Conservation (phyloP, 2,329 filamentous ascomycete species). For the Onygenales sp. region DNA sequence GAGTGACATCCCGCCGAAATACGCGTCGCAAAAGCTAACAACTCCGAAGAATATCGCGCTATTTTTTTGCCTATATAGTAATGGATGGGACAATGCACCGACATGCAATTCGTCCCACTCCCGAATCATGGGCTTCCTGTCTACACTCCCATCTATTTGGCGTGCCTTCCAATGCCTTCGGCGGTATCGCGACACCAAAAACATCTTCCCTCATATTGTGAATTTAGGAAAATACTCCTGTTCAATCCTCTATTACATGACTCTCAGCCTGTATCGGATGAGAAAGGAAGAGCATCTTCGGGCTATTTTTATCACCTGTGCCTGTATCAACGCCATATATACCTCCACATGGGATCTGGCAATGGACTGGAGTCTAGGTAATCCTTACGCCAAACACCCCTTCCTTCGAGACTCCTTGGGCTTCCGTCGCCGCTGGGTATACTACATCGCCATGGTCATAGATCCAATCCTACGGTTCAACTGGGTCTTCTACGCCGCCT, state of each 20-base stretch:
- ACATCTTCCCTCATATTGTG: conserved; percentile 82
- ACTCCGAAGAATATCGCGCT: conserved; percentile 66
- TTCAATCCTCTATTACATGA: conserved; percentile 70
- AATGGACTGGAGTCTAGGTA: conserved; percentile 93
- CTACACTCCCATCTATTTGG: conserved; percentile 76
- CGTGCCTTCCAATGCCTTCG: conserved; percentile 82
- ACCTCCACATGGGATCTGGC: conserved; percentile 84
- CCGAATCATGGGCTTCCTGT: conserved; percentile 75
- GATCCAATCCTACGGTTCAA: conserved; percentile 83
- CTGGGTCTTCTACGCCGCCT: conserved; percentile 91
- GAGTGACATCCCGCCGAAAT: conserved; percentile 30
- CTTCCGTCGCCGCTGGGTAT: conserved; percentile 69
- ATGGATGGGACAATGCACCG: conserved; percentile 60
- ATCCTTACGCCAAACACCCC: conserved; percentile 58
- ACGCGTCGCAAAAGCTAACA: neutral
- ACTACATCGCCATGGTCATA: conserved; percentile 74
- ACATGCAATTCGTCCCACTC: conserved; percentile 83
- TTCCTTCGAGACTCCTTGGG: conserved; percentile 69
- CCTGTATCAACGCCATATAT: conserved; percentile 74
- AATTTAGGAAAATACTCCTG: conserved; percentile 88
- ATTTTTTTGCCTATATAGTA: conserved; percentile 90
- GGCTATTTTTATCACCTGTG: conserved; percentile 70
- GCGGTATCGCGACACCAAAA: conserved; percentile 77
- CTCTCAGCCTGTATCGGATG: conserved; percentile 75
- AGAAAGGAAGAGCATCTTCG: conserved; percentile 46